These are phyloP conservation scores for Clarkia xantiana DNA, from an alignment of 345 rosid genomes.

Conservation along the genomic window DNA sequence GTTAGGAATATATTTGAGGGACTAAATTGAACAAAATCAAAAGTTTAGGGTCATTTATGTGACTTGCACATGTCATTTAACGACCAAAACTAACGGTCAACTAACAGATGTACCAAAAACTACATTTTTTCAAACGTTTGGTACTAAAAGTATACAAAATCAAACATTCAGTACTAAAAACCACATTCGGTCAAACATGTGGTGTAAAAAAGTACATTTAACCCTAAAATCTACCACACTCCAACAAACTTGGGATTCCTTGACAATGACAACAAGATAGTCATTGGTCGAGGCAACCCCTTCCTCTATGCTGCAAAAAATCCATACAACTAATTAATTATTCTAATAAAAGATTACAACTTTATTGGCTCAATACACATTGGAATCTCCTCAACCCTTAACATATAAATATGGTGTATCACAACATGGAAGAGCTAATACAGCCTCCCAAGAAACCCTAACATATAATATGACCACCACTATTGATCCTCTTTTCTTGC, in stretches of 20 bases:
- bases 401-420: no score
- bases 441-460: background rate
- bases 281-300: constrained; percentile 16
- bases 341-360: background rate
- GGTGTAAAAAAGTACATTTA: no score
- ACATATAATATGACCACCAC: background rate
- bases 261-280: constrained; percentile 4
- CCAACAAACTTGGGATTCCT: constrained; percentile 11
- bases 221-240: constrained; percentile 1
- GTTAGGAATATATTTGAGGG: no score
- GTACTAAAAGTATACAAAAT: no score
- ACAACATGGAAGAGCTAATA: background rate
- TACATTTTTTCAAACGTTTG: no score
- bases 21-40: no score
- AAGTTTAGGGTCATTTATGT: no score
- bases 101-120: no score
- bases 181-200: no score
- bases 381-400: background rate
- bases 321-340: constrained; percentile 8
- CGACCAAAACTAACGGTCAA: no score
- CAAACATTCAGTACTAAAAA: no score
- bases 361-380: background rate
- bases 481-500: background rate
- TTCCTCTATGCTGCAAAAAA: constrained; percentile 14
- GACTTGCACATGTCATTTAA: no score